Evolutionary conservation across 768 basidiomycete genomes (phyloP).

Genomic region (Neoboletus subvelutipes): DNA sequence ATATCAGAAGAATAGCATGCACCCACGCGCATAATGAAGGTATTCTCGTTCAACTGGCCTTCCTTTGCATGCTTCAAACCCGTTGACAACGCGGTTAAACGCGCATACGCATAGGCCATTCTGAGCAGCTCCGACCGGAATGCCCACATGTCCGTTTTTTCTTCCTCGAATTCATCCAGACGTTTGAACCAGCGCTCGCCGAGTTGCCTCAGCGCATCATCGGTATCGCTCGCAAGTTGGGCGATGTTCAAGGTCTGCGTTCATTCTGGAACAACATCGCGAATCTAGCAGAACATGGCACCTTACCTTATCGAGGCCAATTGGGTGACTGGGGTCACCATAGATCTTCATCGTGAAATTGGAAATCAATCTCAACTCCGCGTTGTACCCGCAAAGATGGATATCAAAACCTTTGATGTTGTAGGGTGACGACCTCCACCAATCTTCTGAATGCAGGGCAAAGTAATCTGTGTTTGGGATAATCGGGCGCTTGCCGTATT

Average conservation of each 20-base stretch:
- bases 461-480: conserved; percentile 77
- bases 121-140: conserved; percentile 63
- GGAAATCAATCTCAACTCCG: conserved; percentile 65
- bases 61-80: conserved; percentile 76
- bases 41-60: conserved; percentile 54
- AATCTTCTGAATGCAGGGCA: conserved; percentile 63
- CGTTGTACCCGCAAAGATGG: conserved; percentile 75
- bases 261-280: conserved; percentile 2
- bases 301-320: conserved; percentile 69
- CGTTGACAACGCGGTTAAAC: conserved; percentile 68
- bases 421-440: conserved; percentile 68
- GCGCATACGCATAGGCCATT: conserved; percentile 64
- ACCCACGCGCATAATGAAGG: conserved; percentile 64
- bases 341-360: conserved; percentile 63
- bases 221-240: conserved; percentile 59
- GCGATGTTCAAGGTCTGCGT: conserved; percentile 63
- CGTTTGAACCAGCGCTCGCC: conserved; percentile 55
- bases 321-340: conserved; percentile 71
- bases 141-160: conserved; percentile 48
- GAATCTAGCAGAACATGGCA: background rate
- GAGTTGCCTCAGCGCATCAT: conserved; percentile 63
- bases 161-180: conserved; percentile 50
- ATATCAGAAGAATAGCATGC: background rate
- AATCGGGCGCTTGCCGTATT: conserved; percentile 86
- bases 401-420: conserved; percentile 78